Conservation (phyloP, 176 grass and related monocot species). For the Microstegium vimineum region DNA sequence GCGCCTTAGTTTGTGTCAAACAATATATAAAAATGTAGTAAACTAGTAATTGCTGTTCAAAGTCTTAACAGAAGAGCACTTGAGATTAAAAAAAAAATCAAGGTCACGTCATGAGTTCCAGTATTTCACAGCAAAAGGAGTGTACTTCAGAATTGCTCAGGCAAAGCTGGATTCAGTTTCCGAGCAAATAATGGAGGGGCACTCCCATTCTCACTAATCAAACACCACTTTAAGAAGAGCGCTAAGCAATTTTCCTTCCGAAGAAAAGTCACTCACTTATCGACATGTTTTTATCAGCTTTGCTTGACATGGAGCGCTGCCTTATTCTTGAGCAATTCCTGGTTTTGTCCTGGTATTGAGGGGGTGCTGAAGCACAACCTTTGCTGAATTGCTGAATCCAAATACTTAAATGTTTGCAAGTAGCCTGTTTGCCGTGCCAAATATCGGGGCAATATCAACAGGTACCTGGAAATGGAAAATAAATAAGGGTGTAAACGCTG, state of each 20-base stretch:
- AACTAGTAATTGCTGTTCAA: background rate
- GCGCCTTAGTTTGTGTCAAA: too few species aligned
- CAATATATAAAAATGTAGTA: too few species aligned
- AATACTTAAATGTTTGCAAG: slow-evolving; percentile 26
- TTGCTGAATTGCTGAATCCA: background rate
- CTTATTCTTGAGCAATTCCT: background rate
- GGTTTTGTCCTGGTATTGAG: background rate
- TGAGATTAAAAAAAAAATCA: background rate
- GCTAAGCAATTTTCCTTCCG: background rate
- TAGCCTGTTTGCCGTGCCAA: slow-evolving; percentile 48
- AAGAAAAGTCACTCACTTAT: background rate
- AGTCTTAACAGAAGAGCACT: background rate
- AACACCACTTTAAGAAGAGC: background rate
- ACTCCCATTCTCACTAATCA: background rate
- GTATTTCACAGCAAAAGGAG: background rate
- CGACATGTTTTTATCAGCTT: background rate
- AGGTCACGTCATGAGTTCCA: background rate
- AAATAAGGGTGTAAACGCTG: background rate
- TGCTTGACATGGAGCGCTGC: background rate
- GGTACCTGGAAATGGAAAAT: slow-evolving; percentile 54
- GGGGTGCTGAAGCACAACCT: background rate
- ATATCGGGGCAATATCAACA: slow-evolving; percentile 72
- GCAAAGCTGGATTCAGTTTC: background rate
- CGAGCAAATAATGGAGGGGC: background rate
- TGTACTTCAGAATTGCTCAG: background rate